Evolutionary conservation across 2,329 filamentous ascomycete genomes (phyloP).

Genomic region (Endoconidiophora laricicola): DNA sequence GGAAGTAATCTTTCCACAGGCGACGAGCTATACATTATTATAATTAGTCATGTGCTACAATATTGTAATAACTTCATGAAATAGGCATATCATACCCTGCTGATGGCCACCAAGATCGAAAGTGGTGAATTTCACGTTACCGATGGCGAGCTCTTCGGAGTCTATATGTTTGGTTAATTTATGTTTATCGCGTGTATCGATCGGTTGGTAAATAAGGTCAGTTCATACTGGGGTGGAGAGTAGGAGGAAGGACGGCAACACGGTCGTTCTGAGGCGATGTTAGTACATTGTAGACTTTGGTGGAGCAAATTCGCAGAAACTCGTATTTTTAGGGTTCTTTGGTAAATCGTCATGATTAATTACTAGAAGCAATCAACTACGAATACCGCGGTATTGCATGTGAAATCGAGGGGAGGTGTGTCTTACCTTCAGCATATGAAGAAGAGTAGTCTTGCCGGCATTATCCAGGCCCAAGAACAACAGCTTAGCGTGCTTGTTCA

Average conservation of each 20-base stretch:
- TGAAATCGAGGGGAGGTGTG: too few relatives aligned
- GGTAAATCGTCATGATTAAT: too few relatives aligned
- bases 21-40: constrained; percentile 49
- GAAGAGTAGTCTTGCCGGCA: constrained; percentile 81
- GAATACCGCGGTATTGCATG: too few relatives aligned
- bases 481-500: constrained; percentile 94
- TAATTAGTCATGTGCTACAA: constrained; percentile 5
- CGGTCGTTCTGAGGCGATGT: constrained; percentile 55
- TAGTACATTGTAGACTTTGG: background rate
- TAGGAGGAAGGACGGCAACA: constrained; percentile 78
- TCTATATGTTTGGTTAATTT: constrained; percentile 28
- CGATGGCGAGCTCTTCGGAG: constrained; percentile 82
- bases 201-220: constrained; percentile 2
- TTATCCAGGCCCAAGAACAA: constrained; percentile 88
- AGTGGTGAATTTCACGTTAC: constrained; percentile 86
- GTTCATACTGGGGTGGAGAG: constrained; percentile 70
- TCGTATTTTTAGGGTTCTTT: too few relatives aligned
- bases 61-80: background rate
- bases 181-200: background rate
- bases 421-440: constrained; percentile 87
- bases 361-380: too few relatives aligned
- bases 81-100: constrained; percentile 44
- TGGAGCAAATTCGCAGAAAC: too few relatives aligned
- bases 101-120: constrained; percentile 89
- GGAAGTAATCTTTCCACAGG: constrained; percentile 95